Percentiles rank a stretch among this genome's conserved stretches.
Conservation (phyloP, 495 filamentous ascomycete species). For the Penicillium simplicissimum region DNA sequence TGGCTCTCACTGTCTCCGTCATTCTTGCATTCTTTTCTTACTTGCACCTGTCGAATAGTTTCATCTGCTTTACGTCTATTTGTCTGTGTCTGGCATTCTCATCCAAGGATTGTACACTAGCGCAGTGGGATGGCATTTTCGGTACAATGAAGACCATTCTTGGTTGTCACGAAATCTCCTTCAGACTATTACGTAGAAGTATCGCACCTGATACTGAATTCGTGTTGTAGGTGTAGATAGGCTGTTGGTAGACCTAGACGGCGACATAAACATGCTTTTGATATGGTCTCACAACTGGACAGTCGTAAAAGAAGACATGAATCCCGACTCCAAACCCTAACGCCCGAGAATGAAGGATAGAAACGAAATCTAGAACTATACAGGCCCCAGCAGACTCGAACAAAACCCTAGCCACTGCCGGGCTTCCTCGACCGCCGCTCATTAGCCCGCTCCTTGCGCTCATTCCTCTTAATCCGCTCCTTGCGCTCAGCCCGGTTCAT, state of each 20-base stretch:
- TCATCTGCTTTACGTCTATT: conserved; percentile 7
- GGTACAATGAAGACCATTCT: conserved; percentile 20
- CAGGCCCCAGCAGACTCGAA: conserved; percentile 8
- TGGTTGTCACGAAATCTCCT: conserved; percentile 3
- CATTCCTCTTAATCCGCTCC: conserved; percentile 66
- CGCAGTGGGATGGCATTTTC: conserved; percentile 28
- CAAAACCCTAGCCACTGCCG: conserved; percentile 20
- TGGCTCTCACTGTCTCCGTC: conserved; percentile 21
- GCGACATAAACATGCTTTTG: conserved; percentile 27
- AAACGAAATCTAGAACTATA: conserved; percentile 18
- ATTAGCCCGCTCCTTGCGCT: conserved; percentile 70
- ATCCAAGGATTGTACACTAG: conserved; percentile 28
- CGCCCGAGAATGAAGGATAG: conserved; percentile 24
- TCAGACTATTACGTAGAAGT: background rate
- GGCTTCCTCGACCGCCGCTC: conserved; percentile 54
- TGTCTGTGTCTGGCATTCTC: conserved; percentile 22
- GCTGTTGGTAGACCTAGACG: background rate
- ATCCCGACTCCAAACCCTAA: conserved; percentile 33
- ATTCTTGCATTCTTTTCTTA: conserved; percentile 13
- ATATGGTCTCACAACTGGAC: conserved; percentile 8
- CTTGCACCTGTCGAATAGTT: conserved; percentile 2
- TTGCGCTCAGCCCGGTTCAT: conserved; percentile 63
- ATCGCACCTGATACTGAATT: background rate
- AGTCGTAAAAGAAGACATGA: conserved; percentile 18
- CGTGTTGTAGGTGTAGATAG: background rate